Evolutionary conservation across 306 rosid species (phyloP).

Genomic region (Begonia loranthoides): DNA sequence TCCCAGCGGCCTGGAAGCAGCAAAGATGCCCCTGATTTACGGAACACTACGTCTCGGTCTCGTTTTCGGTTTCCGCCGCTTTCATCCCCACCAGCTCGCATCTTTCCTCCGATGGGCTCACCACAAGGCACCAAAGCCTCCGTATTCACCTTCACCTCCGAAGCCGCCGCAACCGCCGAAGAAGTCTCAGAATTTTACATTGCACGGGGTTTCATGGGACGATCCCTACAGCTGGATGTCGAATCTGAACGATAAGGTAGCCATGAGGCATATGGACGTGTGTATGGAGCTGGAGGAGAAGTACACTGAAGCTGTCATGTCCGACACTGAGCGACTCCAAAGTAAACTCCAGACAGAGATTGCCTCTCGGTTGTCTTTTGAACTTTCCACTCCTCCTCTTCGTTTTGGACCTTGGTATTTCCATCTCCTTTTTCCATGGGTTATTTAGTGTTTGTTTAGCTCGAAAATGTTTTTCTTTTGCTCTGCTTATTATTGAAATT

Average conservation of each 20-base stretch:
- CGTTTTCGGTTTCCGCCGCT: too few species aligned
- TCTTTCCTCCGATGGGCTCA: slow-evolving; percentile 21
- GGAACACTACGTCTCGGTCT: slow-evolving; percentile 15
- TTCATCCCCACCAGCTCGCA: neutral
- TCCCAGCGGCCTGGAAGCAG: too few species aligned
- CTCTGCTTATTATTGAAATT: neutral
- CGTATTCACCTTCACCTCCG: slow-evolving; percentile 26
- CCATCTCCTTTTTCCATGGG: neutral
- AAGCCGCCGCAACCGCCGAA: slow-evolving; percentile 71
- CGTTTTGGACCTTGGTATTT: slow-evolving; percentile 79
- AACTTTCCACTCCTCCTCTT: slow-evolving; percentile 81
- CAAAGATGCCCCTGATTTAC: slow-evolving; percentile 13
- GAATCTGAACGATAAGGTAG: slow-evolving; percentile 59
- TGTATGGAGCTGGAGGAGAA: slow-evolving; percentile 97
- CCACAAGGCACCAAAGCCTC: slow-evolving; percentile 24
- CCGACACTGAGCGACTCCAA: slow-evolving; percentile 50
- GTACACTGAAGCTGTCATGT: slow-evolving; percentile 68
- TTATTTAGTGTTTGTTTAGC: slow-evolving; percentile 1
- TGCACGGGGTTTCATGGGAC: slow-evolving; percentile 66
- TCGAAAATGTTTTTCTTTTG: neutral
- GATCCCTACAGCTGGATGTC: slow-evolving; percentile 94
- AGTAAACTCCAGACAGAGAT: slow-evolving; percentile 75
- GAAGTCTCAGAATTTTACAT: slow-evolving; percentile 59
- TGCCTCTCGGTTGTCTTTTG: slow-evolving; percentile 67
- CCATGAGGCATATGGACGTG: slow-evolving; percentile 90